Evolutionary conservation across 495 filamentous ascomycete genomes (phyloP).

Genomic region (Jackrogersella multiformis): DNA sequence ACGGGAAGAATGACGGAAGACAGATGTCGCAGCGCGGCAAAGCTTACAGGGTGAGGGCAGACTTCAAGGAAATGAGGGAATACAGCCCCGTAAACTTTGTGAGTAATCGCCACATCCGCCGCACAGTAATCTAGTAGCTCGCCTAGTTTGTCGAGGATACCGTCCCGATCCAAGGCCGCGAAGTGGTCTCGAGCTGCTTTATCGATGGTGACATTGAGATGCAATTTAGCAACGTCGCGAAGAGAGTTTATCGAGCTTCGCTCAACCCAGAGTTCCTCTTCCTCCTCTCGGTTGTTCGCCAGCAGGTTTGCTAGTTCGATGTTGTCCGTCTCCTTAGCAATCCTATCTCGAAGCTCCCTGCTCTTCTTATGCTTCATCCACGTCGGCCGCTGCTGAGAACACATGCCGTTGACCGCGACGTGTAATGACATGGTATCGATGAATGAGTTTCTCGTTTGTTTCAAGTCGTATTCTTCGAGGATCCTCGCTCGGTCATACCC

Average conservation of each 20-base stretch:
- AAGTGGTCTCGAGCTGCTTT: constrained; percentile 89
- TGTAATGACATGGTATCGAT: constrained; percentile 99
- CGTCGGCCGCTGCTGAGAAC: constrained; percentile 90
- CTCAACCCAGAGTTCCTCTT: constrained; percentile 94
- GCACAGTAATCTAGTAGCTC: constrained; percentile 95
- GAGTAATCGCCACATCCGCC: constrained; percentile 91
- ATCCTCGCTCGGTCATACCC: constrained; percentile 93
- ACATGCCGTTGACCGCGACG: constrained; percentile 99
- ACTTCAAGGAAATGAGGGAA: constrained; percentile 87
- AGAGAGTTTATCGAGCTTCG: constrained; percentile 95
- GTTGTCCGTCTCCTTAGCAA: constrained; percentile 73
- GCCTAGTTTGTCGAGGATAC: constrained; percentile 73
- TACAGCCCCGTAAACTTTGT: constrained; percentile 89
- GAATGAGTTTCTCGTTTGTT: constrained; percentile 85
- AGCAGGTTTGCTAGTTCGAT: constrained; percentile 76
- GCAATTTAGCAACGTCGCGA: constrained; percentile 95
- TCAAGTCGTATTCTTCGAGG: constrained; percentile 85
- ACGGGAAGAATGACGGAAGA: constrained; percentile 93
- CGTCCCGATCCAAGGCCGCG: constrained; percentile 78
- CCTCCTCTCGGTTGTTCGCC: constrained; percentile 76
- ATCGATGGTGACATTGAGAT: constrained; percentile 90
- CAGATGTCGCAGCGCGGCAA: constrained; percentile 90
- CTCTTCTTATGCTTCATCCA: constrained; percentile 97
- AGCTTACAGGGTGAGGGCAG: constrained; percentile 97
- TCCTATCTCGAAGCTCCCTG: constrained; percentile 82